Evolutionary conservation across 768 basidiomycete genomes (phyloP), one percentile per base, ranked within the genome.

Genomic region (Phaeotremella fagi): DNA sequence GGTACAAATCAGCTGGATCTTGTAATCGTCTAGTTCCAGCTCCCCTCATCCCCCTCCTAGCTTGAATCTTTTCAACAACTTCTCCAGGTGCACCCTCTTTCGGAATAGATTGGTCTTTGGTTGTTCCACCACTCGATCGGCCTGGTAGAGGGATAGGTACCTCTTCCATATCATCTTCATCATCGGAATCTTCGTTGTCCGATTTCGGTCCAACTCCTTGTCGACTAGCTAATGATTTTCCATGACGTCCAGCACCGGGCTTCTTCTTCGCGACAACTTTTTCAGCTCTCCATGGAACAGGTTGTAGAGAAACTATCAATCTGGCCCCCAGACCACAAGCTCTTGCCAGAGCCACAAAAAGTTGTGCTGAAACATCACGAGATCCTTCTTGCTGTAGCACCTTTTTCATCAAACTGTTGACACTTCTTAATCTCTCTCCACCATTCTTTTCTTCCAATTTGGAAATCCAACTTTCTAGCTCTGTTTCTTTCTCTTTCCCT

Each of bases 331-430:
- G 83, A 11, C 84, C 86, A 4, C 97, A 79, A 4, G 84, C 88
- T 20, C 95, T 81, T 72, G 90, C 89, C 0, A 95, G 78, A 0
- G 88, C 84, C 3, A 90, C 92, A 71, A 97, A 98, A 3, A 98
- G 80, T 62, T 94, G 90, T 0, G 90, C 86, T 53, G 86, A 87
- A 33, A 82, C 82, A 71, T 99, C 95, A 55, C 88, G 80, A 22
- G 84, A 86, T 5, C 92, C 95, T 54, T 76, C 79, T 50, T 80
- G 81, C 80, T 86, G 84, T 18, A 97, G 76, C 0, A 84, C 86
- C 69, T 92, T 90, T 70, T 95, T 97, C 88, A 92, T 91, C 33
- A 97, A 79, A 59, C 88, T 90, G 69, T 92, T 91, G 14, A 80
- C 78, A 46, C 83, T 85, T 42, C 85, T 80, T 25, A 95, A 82